phyloP scores from a whole-genome alignment of 768 basidiomycete genomes.

The Chalciporus chontae region DNA sequence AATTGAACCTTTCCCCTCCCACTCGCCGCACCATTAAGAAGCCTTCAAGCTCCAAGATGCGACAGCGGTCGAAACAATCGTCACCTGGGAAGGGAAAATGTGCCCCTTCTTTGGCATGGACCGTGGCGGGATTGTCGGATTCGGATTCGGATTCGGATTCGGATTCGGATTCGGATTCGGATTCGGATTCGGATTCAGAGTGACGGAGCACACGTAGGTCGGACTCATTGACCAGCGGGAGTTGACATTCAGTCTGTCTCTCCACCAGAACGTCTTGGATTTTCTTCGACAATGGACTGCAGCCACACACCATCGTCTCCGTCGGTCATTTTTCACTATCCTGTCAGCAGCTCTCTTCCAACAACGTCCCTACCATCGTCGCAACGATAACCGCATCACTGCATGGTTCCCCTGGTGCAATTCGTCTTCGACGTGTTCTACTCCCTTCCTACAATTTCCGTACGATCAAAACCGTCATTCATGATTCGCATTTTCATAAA shows the following conservation, averaged over 20 bases:
- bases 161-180: slow-evolving; percentile 9
- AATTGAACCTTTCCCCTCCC: not conserved
- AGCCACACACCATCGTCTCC: slow-evolving; percentile 1
- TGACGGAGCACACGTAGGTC: no score
- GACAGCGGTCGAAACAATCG: not conserved
- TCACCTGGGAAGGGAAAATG: slow-evolving; percentile 1
- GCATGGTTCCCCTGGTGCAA: no score
- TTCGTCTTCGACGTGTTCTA: no score
- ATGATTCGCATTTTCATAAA: no score
- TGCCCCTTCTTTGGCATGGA: not conserved
- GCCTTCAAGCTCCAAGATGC: not conserved
- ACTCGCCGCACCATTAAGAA: not conserved
- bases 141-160: slow-evolving; percentile 16
- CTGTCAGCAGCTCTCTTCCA: not conserved
- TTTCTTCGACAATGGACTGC: no score
- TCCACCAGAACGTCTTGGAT: slow-evolving; percentile 17
- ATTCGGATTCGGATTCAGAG: slow-evolving; percentile 23
- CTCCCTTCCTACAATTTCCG: no score
- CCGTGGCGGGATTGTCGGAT: not conserved
- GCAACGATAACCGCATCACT: no score
- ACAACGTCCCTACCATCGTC: not conserved
- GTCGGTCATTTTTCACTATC: not conserved
- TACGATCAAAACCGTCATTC: no score
- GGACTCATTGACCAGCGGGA: no score
- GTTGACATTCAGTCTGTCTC: no score